Percentiles rank a stretch among this genome's conserved stretches.
Evolutionary conservation across 768 basidiomycete species (phyloP).

Genomic region (Butyriboletus loyo): DNA sequence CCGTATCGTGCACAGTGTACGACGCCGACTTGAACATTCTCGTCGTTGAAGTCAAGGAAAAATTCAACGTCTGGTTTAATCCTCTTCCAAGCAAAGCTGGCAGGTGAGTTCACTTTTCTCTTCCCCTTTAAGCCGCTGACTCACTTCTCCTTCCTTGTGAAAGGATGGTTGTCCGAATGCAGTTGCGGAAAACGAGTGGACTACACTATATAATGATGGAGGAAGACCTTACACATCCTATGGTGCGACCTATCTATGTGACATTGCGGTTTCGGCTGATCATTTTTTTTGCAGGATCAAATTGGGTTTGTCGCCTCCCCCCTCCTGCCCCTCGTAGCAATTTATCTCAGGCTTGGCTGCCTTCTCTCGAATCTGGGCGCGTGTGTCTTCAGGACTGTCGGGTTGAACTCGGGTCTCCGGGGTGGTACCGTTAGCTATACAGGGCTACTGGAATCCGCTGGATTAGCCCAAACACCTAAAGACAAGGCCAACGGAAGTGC

Average conservation of each 20-base stretch:
- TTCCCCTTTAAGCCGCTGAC: background rate
- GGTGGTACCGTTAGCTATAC: constrained; percentile 13
- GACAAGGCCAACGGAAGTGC: constrained; percentile 9
- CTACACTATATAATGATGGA: constrained; percentile 49
- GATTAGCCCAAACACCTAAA: background rate
- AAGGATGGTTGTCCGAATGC: constrained; percentile 50
- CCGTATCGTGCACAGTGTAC: constrained; percentile 39
- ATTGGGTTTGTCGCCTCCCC: constrained; percentile 21
- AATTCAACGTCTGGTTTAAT: constrained; percentile 39
- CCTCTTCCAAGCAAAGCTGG: constrained; percentile 48
- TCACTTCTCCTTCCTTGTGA: background rate
- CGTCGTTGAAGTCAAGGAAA: constrained; percentile 51
- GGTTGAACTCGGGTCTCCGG: constrained; percentile 21
- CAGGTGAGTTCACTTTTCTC: constrained; percentile 35
- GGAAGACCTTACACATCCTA: constrained; percentile 59
- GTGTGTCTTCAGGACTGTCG: constrained; percentile 17
- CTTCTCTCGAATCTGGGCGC: constrained; percentile 24
- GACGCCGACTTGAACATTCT: constrained; percentile 40
- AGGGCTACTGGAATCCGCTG: constrained; percentile 23
- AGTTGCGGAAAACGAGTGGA: constrained; percentile 42
- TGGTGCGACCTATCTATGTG: constrained; percentile 29
- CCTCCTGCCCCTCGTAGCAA: constrained; percentile 12
- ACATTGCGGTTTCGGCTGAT: background rate
- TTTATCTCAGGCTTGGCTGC: constrained; percentile 19
- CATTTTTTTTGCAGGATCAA: constrained; percentile 20